Evolutionary conservation across 169 alveolate genomes (phyloP).

Genomic region (Perkinsus olseni): DNA sequence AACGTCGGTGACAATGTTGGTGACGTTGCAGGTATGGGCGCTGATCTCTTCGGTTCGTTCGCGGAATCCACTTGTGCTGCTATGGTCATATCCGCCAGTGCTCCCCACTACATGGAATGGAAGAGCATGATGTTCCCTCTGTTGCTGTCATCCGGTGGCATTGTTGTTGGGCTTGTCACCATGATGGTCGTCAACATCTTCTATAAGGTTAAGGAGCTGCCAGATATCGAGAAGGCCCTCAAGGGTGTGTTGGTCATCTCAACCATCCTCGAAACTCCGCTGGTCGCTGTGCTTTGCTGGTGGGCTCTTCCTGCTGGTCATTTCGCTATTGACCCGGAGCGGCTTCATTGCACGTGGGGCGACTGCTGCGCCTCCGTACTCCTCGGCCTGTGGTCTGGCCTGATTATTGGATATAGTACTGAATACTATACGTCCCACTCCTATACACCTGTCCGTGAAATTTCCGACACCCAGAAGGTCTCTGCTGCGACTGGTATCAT

Average conservation of each 20-base stretch:
- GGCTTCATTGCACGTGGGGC: constrained; percentile 28
- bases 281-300: constrained; percentile 39
- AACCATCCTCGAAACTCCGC: constrained; percentile 67
- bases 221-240: constrained; percentile 61
- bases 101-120: constrained; percentile 11
- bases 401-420: constrained; percentile 62
- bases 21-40: constrained; percentile 89
- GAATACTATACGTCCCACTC: constrained; percentile 74
- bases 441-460: constrained; percentile 68
- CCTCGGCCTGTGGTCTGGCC: constrained; percentile 67
- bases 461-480: constrained; percentile 60
- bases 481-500: constrained; percentile 75
- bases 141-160: constrained; percentile 57
- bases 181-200: constrained; percentile 48
- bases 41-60: constrained; percentile 83
- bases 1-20: constrained; percentile 89
- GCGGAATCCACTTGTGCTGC: constrained; percentile 87
- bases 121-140: constrained; percentile 45
- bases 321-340: constrained; percentile 20
- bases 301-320: constrained; percentile 37
- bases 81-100: constrained; percentile 70
- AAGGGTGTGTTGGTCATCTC: constrained; percentile 67
- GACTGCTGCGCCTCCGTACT: constrained; percentile 48
- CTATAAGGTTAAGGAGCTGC: constrained; percentile 40
- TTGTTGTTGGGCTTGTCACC: constrained; percentile 60